Percentiles rank a stretch among this genome's conserved stretches.
These are phyloP conservation scores for Trichosporon asahii DNA, from an alignment of 1,284 basidiomycete genomes.

Conservation along the genomic window DNA sequence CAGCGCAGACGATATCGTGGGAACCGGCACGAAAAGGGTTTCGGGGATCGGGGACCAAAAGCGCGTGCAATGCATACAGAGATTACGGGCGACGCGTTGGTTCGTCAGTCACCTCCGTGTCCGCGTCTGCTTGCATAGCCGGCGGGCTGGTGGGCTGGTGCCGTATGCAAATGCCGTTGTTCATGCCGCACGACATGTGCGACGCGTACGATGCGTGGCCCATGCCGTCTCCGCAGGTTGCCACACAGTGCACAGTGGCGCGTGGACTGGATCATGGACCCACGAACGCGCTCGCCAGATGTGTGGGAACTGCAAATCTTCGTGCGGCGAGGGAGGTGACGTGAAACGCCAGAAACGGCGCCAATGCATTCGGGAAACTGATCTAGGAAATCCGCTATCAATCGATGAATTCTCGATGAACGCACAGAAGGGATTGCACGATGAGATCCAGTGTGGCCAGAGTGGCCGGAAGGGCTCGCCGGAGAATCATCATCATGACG, in stretches of 20 bases:
- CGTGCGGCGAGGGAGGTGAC: background rate
- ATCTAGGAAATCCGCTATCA: conserved; percentile 1
- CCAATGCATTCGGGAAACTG: background rate
- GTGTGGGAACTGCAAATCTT: conserved; percentile 1
- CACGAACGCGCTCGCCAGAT: background rate
- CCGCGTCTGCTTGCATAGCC: background rate
- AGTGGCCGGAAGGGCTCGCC: background rate
- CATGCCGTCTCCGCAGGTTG: background rate
- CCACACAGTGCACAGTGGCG: too few species aligned
- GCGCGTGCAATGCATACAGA: background rate
- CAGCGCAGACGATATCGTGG: background rate
- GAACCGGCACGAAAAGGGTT: conserved; percentile 3
- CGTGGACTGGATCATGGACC: background rate
- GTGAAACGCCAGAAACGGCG: background rate
- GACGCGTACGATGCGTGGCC: background rate
- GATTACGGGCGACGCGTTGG: background rate
- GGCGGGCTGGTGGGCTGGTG: background rate
- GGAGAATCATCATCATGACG: background rate
- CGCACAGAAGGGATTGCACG: background rate
- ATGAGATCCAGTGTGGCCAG: background rate
- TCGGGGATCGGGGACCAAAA: conserved; percentile 4
- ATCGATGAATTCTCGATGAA: background rate
- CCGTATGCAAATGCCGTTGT: background rate
- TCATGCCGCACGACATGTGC: background rate
- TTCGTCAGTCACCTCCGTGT: background rate